These are phyloP conservation scores for Sanguinoderma infundibulare DNA, from an alignment of 1,284 basidiomycete genomes.

Conservation along the genomic window DNA sequence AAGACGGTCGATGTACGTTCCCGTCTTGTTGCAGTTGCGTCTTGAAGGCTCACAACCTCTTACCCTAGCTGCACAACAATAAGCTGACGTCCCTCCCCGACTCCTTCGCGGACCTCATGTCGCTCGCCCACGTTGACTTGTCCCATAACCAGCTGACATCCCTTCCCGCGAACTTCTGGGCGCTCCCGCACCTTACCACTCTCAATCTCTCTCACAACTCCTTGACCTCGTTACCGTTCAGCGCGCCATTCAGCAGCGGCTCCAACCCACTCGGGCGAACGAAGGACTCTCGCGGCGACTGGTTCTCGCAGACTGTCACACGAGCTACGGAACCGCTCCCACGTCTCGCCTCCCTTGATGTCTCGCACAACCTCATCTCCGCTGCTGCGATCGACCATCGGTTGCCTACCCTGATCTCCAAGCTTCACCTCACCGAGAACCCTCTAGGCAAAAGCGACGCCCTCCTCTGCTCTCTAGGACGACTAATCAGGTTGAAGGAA, in stretches of 20 bases:
- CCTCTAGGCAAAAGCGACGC: slow-evolving; percentile 36
- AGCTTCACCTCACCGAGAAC: slow-evolving; percentile 46
- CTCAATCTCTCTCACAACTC: slow-evolving; percentile 76
- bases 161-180: slow-evolving; percentile 66
- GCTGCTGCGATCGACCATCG: slow-evolving; percentile 55
- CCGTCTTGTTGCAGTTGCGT: not conserved
- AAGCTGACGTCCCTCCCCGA: slow-evolving; percentile 62
- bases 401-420: slow-evolving; percentile 37
- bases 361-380: slow-evolving; percentile 65
- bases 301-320: slow-evolving; percentile 64
- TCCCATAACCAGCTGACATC: slow-evolving; percentile 69
- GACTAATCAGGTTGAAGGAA: slow-evolving; percentile 59
- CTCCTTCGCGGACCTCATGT: slow-evolving; percentile 66
- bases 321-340: slow-evolving; percentile 69
- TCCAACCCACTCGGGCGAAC: slow-evolving; percentile 30
- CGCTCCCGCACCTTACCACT: slow-evolving; percentile 64
- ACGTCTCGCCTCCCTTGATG: slow-evolving; percentile 59
- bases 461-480: slow-evolving; percentile 53
- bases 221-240: slow-evolving; percentile 63
- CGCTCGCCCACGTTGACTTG: slow-evolving; percentile 66
- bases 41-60: not conserved
- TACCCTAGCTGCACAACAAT: slow-evolving; percentile 71
- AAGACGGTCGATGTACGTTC: slow-evolving; percentile 72
- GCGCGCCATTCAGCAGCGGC: slow-evolving; percentile 50
- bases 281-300: slow-evolving; percentile 42